Evolutionary conservation across 176 grass and related monocot genomes (phyloP).

Genomic region (Secale cereale): DNA sequence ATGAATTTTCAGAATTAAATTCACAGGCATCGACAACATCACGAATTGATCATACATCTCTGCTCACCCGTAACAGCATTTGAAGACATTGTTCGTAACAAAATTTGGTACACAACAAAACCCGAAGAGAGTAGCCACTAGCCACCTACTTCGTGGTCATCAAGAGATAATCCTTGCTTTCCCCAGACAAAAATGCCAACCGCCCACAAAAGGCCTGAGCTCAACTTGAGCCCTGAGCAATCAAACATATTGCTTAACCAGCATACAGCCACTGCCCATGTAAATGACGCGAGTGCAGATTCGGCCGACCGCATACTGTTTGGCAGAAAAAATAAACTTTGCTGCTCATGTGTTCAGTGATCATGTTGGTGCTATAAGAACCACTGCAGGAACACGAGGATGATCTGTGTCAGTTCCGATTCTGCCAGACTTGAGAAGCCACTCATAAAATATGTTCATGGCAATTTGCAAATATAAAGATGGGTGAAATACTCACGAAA

Average conservation of each 20-base stretch:
- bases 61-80: background rate
- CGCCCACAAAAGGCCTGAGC: background rate
- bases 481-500: background rate
- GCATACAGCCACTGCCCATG: background rate
- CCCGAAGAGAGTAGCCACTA: background rate
- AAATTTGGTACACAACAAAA: constrained; percentile 5
- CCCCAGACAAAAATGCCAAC: background rate
- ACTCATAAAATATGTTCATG: background rate
- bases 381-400: background rate
- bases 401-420: background rate
- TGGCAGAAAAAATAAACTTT: background rate
- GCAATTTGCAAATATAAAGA: background rate
- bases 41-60: background rate
- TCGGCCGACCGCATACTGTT: background rate
- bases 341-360: background rate
- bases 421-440: background rate
- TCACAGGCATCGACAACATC: no score
- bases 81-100: background rate
- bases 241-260: background rate
- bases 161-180: background rate
- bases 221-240: background rate
- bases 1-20: background rate
- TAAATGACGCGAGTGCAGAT: background rate
- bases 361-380: background rate
- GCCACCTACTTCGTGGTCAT: background rate